Evolutionary conservation across 768 basidiomycete species (phyloP), one percentile per base, ranked within the genome.

Genomic region (Leucocoprinus leucothites): DNA sequence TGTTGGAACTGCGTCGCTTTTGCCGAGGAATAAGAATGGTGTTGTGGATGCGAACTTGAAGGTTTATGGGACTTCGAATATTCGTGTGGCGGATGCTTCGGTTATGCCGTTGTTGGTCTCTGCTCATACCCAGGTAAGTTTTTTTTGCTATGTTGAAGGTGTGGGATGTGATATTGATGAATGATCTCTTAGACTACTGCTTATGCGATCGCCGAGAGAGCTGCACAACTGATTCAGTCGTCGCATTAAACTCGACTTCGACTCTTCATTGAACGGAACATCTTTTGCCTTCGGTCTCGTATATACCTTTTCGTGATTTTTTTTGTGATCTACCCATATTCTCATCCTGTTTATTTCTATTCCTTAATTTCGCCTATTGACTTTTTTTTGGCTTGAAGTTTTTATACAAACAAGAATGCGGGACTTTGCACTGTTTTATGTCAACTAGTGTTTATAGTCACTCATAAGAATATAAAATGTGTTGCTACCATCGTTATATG

Each of bases 121-220:
- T 56, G 77, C 77, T 2, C 77, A 79, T 57, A 54, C 53, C 1
- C 53, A 54, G 36, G 53, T 54, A 31, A 5, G 44, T 1, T 24
- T 16, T 28, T 38, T 19, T 16, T 36, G 18, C 9, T 16, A 13
- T 47, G 8, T 16, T 26, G 22, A 25, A 11, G 2, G n/a, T 46
- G 24, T 21, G 18, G 11, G 31, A 31, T 18, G 13, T 44, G 25
- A 28, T 19, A 8, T 16, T 26, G n/a, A 40, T 26, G 4, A 44
- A 22, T 41, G n/a, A 22, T 18, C 16, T 22, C 22, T 51, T 71
- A 70, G 28, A 70, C 75, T 11, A 78, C 80, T 53, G 62, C 81
- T 34, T 82, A 79, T 60, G 80, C 76, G 19, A 69, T 84, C n/a
- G 79, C 79, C 6, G 81, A 81, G 67, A 80, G 80, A 62, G 79